Evolutionary conservation across 805 yeast genomes (phyloP), one percentile per base, ranked within the genome.

Genomic region (Wickerhamiella siamensis): DNA sequence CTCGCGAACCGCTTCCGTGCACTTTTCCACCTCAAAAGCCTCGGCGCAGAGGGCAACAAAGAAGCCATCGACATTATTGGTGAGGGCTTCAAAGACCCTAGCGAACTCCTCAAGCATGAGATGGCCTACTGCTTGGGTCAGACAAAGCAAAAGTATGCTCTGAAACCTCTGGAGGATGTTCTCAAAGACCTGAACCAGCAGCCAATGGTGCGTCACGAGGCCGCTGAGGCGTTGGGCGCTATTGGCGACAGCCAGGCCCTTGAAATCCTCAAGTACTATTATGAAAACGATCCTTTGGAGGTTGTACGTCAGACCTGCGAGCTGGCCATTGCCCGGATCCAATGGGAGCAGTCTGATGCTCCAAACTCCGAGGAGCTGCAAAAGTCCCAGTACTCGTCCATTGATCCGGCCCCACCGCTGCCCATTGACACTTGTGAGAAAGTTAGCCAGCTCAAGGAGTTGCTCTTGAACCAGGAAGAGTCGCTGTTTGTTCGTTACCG

Each of bases 141-240:
- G 64, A 87, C 95, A 37, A 78, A 82, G 59, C 87, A 87, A 64
- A 57, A 77, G 51, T 62, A 73, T 43, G 84, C 95, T 44, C 82
- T 88, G 46, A 79, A 83, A 38, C 69, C 75, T 38, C 70, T 91
- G 46, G 72, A 83, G 59, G 69, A 70, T 5, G 94, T 84, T 18
- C 70, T 91, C 53, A 62, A 64, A 38, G 77, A 79, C 59, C 55
- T 58, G 19, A 50, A 66, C 14, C 68, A 67, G 51, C 97, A 88
- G 66, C 69, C 82, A 46, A 91, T 91, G 97, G 99, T 91, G 31
- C 80, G 99, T 62, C 99, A 91, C 61, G 99, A 91, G 63, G 98
- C 98, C 15, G 98, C 98, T 5, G 99, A 91, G 64, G 98, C 97
- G 34, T 69, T 91, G 42, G 99, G 98, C 47, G 98, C 98, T 35